phyloP scores from a whole-genome alignment of 176 grass and related monocot genomes.

The Musa beccarii region DNA sequence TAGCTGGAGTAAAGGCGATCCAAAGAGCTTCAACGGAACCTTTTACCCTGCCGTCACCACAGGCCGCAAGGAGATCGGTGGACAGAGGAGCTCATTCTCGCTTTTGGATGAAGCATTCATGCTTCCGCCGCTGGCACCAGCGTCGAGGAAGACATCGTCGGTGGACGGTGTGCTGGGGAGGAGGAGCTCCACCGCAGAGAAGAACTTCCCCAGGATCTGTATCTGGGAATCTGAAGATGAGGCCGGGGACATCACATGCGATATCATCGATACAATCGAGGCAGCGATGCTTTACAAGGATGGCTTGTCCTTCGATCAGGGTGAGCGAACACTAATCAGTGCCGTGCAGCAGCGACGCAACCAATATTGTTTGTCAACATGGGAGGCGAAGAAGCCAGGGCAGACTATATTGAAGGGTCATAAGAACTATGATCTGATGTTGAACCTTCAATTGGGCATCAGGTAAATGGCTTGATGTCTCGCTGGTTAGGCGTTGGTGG shows the following conservation, averaged over 20 bases:
- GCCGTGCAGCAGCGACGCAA: conserved; percentile 23
- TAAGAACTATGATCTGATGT: conserved; percentile 94
- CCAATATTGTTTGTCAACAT: conserved; percentile 22
- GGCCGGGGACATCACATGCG: conserved; percentile 93
- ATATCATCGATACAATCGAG: conserved; percentile 78
- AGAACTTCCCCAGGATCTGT: conserved; percentile 73
- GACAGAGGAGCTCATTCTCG: conserved; percentile 7
- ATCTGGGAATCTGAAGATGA: conserved; percentile 98
- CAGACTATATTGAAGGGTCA: conserved; percentile 94
- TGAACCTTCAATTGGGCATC: conserved; percentile 89
- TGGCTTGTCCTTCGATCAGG: conserved; percentile 28
- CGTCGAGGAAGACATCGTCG: conserved; percentile 60
- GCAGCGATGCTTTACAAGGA: conserved; percentile 75
- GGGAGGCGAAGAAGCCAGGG: conserved; percentile 64
- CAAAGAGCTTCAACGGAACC: conserved; percentile 51
- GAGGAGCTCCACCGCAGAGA: conserved; percentile 29
- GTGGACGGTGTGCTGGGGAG: conserved; percentile 35
- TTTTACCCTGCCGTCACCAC: conserved; percentile 52
- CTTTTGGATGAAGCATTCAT: conserved; percentile 9
- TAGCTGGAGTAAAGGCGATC: conserved; percentile 51
- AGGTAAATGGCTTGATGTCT: conserved; percentile 29
- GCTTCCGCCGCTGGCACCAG: conserved; percentile 1
- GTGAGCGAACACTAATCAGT: background rate
- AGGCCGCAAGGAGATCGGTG: background rate
- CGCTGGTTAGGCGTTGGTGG: background rate